Evolutionary conservation across 257 asterid genomes (phyloP).

Genomic region (Ajuga chamaepitys): DNA sequence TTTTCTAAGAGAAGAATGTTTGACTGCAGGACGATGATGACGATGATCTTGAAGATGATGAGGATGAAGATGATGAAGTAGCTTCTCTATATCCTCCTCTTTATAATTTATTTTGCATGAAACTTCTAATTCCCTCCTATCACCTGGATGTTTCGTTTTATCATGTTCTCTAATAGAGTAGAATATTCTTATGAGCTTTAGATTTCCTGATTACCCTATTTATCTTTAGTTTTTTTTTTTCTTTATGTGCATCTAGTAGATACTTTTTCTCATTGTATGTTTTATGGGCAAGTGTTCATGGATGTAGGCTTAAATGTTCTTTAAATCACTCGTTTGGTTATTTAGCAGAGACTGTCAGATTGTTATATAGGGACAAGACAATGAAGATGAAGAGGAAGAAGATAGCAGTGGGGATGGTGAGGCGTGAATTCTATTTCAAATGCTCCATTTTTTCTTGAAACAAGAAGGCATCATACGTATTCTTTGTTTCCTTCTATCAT

Average conservation of each 20-base stretch:
- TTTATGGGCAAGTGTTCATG: too few relatives aligned
- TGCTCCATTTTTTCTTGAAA: too few relatives aligned
- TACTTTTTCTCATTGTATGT: too few relatives aligned
- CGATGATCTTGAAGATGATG: slow-evolving; percentile 36
- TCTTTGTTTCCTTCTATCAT: too few relatives aligned
- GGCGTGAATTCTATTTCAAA: too few relatives aligned
- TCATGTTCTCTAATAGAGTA: background rate
- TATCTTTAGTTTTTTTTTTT: too few relatives aligned
- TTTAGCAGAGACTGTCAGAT: too few relatives aligned
- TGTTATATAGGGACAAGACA: slow-evolving; percentile 21
- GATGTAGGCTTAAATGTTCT: too few relatives aligned
- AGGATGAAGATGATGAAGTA: slow-evolving; percentile 31
- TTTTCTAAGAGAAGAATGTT: slow-evolving; percentile 8
- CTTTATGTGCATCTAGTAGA: too few relatives aligned
- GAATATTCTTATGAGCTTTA: too few relatives aligned
- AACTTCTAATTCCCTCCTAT: background rate
- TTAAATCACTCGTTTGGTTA: too few relatives aligned
- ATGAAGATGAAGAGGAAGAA: slow-evolving; percentile 15
- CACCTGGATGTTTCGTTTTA: background rate
- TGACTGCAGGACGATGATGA: slow-evolving; percentile 29
- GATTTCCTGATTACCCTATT: background rate
- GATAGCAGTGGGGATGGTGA: background rate
- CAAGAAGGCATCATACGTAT: too few relatives aligned
- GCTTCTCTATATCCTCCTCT: background rate
- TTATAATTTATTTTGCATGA: background rate